Percentiles rank a stretch among this genome's conserved stretches.
These are phyloP conservation scores for Suillus subluteus DNA, from an alignment of 768 basidiomycete genomes.

Conservation along the genomic window DNA sequence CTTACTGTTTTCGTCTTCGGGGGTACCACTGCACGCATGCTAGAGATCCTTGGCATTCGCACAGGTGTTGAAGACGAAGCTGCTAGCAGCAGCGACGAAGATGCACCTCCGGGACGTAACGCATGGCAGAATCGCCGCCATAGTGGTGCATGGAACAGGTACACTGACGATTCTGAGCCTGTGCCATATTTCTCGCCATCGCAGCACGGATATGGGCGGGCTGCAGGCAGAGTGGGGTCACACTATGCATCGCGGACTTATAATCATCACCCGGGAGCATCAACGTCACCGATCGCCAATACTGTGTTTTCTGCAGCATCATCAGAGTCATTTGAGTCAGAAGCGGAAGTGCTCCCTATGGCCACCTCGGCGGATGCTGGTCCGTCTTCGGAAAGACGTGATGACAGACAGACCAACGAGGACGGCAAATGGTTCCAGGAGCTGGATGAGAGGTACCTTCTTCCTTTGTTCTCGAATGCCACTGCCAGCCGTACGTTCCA, in stretches of 20 bases:
- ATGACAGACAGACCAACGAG: constrained; percentile 44
- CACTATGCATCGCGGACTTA: constrained; percentile 59
- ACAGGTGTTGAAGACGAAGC: constrained; percentile 95
- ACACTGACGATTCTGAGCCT: constrained; percentile 43
- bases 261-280: constrained; percentile 59
- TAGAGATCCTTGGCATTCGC: constrained; percentile 94
- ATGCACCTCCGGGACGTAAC: constrained; percentile 34
- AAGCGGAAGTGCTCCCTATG: constrained; percentile 78
- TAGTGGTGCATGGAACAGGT: constrained; percentile 46
- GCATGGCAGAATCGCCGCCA: constrained; percentile 40
- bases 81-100: constrained; percentile 53
- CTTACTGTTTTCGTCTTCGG: constrained; percentile 94
- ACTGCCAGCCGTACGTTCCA: constrained; percentile 88
- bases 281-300: constrained; percentile 23
- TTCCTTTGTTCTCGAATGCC: constrained; percentile 92
- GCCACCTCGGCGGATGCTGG: constrained; percentile 48
- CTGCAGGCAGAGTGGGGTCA: constrained; percentile 52
- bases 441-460: constrained; percentile 90
- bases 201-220: constrained; percentile 31
- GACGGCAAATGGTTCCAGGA: constrained; percentile 97
- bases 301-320: constrained; percentile 69
- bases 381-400: constrained; percentile 14
- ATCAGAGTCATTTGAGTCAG: constrained; percentile 78
- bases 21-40: constrained; percentile 96
- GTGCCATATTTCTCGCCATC: constrained; percentile 38